Evolutionary conservation across 208 protist genomes (phyloP), one percentile per base, ranked within the genome.

Genomic region (Acanthamoeba triangularis): DNA sequence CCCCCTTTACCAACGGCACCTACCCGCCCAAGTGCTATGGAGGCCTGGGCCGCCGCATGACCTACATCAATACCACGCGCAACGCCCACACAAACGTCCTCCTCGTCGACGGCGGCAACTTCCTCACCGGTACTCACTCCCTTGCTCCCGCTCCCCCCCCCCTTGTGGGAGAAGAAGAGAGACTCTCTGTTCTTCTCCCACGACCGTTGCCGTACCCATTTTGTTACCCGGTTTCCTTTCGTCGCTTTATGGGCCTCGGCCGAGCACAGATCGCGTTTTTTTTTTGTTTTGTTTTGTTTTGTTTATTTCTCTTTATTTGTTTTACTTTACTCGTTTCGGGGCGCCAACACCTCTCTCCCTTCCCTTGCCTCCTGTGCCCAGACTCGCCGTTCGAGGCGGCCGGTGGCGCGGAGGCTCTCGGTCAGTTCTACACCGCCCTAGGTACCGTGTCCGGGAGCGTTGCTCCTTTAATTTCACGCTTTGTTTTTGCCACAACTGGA

Each of bases 11-110:
- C 35, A 59, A 80, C 63, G 67, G 63, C 37, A 56, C 88, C 41
- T 93, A 93, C 35, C 61, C 67, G 11, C 61, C 88, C 25, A 72
- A 78, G 25, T 93, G 88, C 63, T 80, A 41, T 54, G 88, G 88
- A 16, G 88, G 88, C n/a, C 7, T 93, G 88, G 88, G 63, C 11
- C 63, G 63, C 25, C 61, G 88, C n/a, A 54, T 78, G 61, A 28
- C 52, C 61, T 28, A 49, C 35, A 93, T 93, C 88, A 37, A 78
- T 28, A 16, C 0, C 30, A 61, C 78, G 88, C 54, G 63, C 11
- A 47, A 2, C 13, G 18, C 41, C 20, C 3, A 5, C 6, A 61
- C 88, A 44, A 69, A 93, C 52, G 88, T 93, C 5, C 61, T 93
- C 16, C 61, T 93, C 18, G 14, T 93, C 30, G 88, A 93, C 47